These are phyloP conservation scores for Onygena corvina DNA, from an alignment of 2,329 filamentous ascomycete genomes.

Conservation along the genomic window DNA sequence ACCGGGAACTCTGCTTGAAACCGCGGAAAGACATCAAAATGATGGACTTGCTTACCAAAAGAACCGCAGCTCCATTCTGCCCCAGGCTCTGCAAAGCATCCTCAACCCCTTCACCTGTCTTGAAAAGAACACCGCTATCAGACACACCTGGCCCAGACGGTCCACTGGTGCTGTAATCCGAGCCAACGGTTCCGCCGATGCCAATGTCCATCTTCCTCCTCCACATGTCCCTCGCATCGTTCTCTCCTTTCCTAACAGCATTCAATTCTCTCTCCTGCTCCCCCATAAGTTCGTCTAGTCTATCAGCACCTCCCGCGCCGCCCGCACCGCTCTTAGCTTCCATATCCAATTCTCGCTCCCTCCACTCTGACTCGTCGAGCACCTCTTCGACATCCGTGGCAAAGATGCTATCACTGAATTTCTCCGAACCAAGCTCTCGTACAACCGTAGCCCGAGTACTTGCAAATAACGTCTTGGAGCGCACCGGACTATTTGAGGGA, in stretches of 20 bases:
- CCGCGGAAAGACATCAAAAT: not conserved
- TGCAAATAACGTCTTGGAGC: conserved; percentile 55
- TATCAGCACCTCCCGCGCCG: conserved; percentile 17
- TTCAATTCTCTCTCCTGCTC: conserved; percentile 48
- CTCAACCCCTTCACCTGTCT: conserved; percentile 43
- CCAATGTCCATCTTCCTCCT: conserved; percentile 36
- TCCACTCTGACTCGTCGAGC: conserved; percentile 42
- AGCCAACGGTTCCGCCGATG: conserved; percentile 30
- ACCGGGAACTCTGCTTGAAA: not conserved
- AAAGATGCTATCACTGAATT: conserved; percentile 48
- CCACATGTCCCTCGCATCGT: conserved; percentile 45
- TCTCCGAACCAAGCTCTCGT: conserved; percentile 49
- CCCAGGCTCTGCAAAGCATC: conserved; percentile 36
- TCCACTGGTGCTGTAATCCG: conserved; percentile 19
- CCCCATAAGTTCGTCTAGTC: conserved; percentile 44
- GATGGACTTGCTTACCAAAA: conserved; percentile 33
- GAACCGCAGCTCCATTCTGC: conserved; percentile 31
- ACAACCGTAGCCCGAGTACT: conserved; percentile 50
- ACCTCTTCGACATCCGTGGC: conserved; percentile 49
- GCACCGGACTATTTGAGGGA: conserved; percentile 50
- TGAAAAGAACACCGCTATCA: conserved; percentile 34
- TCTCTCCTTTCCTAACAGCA: conserved; percentile 48
- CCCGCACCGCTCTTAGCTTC: conserved; percentile 19
- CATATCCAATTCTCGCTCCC: conserved; percentile 40
- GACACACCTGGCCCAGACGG: conserved; percentile 27